A percentile compares a stretch with the other conserved stretches of the same genome.
Evolutionary conservation across 129 eudicot genomes (phyloP).

Genomic region (Scalesia atractyloides): DNA sequence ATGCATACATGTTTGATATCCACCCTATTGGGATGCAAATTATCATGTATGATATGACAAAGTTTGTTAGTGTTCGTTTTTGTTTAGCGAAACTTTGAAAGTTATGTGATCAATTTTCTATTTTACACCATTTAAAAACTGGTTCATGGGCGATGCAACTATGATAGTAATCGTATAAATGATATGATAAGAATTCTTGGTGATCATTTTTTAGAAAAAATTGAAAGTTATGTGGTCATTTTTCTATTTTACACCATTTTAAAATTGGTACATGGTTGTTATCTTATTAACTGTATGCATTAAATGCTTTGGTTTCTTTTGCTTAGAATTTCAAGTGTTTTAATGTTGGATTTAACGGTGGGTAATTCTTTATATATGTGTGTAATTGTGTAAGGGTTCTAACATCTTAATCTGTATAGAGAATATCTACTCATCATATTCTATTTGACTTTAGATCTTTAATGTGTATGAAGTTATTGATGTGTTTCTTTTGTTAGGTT

Average conservation of each 20-base stretch:
- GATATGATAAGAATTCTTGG: no score
- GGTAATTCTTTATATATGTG: neutral
- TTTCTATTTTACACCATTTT: neutral
- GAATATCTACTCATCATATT: neutral
- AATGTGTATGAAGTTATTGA: no score
- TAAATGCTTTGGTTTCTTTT: neutral
- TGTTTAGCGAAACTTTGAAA: neutral
- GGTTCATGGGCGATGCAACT: no score
- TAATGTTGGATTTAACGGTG: slow-evolving; percentile 2
- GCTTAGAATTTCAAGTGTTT: slow-evolving; percentile 1
- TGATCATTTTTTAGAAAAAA: no score
- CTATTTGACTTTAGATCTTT: neutral
- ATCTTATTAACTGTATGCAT: no score
- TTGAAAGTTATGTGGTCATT: neutral
- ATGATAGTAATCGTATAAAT: no score
- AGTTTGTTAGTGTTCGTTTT: neutral
- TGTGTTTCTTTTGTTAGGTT: no score
- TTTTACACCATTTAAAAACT: neutral
- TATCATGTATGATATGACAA: neutral
- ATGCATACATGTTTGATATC: neutral
- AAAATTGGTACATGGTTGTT: neutral
- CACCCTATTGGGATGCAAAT: neutral
- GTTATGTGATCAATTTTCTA: neutral
- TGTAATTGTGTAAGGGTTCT: neutral
- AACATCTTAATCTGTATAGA: neutral